Percentiles rank a stretch among this genome's conserved stretches.
Evolutionary conservation across 805 yeast genomes (phyloP).

Genomic region (Yamadazyma nakazawae): DNA sequence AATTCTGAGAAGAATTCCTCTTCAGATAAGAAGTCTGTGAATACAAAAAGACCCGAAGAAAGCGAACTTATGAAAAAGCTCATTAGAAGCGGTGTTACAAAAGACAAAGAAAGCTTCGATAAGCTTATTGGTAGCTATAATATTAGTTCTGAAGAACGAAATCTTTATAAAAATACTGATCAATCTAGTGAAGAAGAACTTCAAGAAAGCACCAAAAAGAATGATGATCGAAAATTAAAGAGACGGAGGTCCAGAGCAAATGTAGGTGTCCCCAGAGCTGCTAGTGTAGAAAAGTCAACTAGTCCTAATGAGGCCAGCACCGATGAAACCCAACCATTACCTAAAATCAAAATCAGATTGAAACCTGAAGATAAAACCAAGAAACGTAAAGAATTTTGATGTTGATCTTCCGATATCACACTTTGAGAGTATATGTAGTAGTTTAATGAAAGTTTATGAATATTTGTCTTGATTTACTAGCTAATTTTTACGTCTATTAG

Average conservation of each 20-base stretch:
- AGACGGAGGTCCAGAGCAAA: slow-evolving; percentile 15
- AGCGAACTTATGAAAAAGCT: slow-evolving; percentile 38
- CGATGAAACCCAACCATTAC: slow-evolving; percentile 9
- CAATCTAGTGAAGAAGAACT: slow-evolving; percentile 18
- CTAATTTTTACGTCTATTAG: too few relatives aligned
- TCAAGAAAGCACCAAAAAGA: slow-evolving; percentile 18
- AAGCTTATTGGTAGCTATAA: slow-evolving; percentile 10
- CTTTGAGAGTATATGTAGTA: not conserved
- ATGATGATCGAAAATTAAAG: slow-evolving; percentile 9
- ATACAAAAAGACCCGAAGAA: slow-evolving; percentile 7
- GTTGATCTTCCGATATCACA: not conserved
- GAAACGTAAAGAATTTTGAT: slow-evolving; percentile 5
- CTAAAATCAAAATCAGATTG: slow-evolving; percentile 11
- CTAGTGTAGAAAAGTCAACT: not conserved
- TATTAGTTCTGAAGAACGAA: not conserved
- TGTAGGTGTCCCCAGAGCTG: slow-evolving; percentile 10
- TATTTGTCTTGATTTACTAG: too few relatives aligned
- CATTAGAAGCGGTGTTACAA: slow-evolving; percentile 31
- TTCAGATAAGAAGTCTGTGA: slow-evolving; percentile 11
- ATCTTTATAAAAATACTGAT: slow-evolving; percentile 35
- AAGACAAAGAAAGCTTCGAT: slow-evolving; percentile 15
- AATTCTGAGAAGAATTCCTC: slow-evolving; percentile 13
- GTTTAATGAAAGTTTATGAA: not conserved
- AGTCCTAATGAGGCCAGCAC: not conserved
- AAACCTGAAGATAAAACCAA: slow-evolving; percentile 12